These are phyloP conservation scores for Aphanomyces cochlioides DNA, from an alignment of 352 stramenopile species.

Conservation along the genomic window DNA sequence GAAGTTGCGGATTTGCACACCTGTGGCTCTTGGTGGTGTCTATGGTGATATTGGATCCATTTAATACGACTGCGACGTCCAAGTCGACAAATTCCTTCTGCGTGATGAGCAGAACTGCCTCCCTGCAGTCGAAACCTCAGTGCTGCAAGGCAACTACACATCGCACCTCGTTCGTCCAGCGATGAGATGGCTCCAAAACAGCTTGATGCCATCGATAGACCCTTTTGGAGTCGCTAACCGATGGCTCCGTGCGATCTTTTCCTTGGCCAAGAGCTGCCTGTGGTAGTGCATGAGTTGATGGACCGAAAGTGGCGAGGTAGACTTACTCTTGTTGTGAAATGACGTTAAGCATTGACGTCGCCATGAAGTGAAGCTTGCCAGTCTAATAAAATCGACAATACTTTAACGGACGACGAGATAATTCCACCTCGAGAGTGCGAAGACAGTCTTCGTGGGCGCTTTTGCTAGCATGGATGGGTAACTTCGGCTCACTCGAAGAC, in stretches of 20 bases:
- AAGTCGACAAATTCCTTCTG: slow-evolving; percentile 61
- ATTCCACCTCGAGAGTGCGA: slow-evolving; percentile 20
- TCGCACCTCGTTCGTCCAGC: slow-evolving; percentile 1
- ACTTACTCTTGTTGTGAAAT: slow-evolving; percentile 16
- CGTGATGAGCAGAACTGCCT: slow-evolving; percentile 58
- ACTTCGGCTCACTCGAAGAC: background rate
- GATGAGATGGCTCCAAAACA: slow-evolving; percentile 16
- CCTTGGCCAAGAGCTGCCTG: slow-evolving; percentile 16
- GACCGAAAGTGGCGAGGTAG: too few species aligned
- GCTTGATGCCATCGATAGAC: background rate
- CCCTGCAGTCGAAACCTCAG: slow-evolving; percentile 33
- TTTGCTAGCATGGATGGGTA: background rate
- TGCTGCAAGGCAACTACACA: slow-evolving; percentile 1
- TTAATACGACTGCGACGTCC: slow-evolving; percentile 41
- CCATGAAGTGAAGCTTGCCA: slow-evolving; percentile 26
- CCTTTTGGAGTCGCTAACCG: background rate
- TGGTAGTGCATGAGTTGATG: too few species aligned
- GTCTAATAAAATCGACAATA: background rate
- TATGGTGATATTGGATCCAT: slow-evolving; percentile 10
- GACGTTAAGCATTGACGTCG: background rate
- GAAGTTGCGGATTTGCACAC: background rate
- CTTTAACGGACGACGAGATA: background rate
- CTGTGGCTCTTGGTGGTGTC: slow-evolving; percentile 9
- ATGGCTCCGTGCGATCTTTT: slow-evolving; percentile 41
- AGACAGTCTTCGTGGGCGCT: slow-evolving; percentile 26